phyloP scores from a whole-genome alignment of 495 filamentous ascomycete genomes.

The Penicillium salamii region DNA sequence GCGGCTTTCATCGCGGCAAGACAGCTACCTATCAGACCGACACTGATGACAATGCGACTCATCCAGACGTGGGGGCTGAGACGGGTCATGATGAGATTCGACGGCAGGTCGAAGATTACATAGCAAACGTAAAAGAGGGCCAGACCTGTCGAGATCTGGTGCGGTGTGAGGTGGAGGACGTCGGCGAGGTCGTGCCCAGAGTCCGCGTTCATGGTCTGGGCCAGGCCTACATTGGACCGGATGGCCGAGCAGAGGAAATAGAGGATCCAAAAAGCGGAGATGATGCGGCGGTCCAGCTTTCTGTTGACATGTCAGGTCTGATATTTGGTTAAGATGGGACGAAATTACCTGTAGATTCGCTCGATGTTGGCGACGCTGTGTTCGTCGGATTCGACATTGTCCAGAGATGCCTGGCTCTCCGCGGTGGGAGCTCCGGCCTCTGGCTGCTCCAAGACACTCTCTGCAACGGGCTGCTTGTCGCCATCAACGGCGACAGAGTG shows the following conservation, averaged over 20 bases:
- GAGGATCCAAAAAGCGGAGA: slow-evolving; percentile 88
- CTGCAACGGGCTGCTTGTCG: slow-evolving; percentile 18
- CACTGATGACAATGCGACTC: slow-evolving; percentile 85
- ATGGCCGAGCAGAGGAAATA: slow-evolving; percentile 93
- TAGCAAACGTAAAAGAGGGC: slow-evolving; percentile 91
- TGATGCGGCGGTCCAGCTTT: slow-evolving; percentile 80
- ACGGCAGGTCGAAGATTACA: slow-evolving; percentile 84
- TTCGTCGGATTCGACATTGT: slow-evolving; percentile 27
- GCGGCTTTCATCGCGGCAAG: slow-evolving; percentile 76
- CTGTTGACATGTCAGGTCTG: slow-evolving; percentile 21
- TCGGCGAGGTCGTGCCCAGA: slow-evolving; percentile 65
- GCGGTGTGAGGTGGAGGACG: slow-evolving; percentile 62
- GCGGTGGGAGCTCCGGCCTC: slow-evolving; percentile 1
- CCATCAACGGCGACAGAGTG: slow-evolving; percentile 6
- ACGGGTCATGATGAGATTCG: slow-evolving; percentile 84
- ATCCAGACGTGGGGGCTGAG: slow-evolving; percentile 88
- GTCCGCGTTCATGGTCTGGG: slow-evolving; percentile 81
- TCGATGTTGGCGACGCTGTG: slow-evolving; percentile 36
- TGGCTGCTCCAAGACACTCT: slow-evolving; percentile 27
- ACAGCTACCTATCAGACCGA: slow-evolving; percentile 78
- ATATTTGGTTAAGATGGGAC: neutral
- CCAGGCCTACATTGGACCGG: slow-evolving; percentile 83
- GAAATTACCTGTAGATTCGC: slow-evolving; percentile 38
- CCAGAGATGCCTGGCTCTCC: slow-evolving; percentile 5
- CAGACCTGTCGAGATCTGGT: slow-evolving; percentile 77